A percentile compares a stretch with the other conserved stretches of the same genome.
phyloP scores from a whole-genome alignment of 108 stramenopile genomes.

The Heterococcus sp. region DNA sequence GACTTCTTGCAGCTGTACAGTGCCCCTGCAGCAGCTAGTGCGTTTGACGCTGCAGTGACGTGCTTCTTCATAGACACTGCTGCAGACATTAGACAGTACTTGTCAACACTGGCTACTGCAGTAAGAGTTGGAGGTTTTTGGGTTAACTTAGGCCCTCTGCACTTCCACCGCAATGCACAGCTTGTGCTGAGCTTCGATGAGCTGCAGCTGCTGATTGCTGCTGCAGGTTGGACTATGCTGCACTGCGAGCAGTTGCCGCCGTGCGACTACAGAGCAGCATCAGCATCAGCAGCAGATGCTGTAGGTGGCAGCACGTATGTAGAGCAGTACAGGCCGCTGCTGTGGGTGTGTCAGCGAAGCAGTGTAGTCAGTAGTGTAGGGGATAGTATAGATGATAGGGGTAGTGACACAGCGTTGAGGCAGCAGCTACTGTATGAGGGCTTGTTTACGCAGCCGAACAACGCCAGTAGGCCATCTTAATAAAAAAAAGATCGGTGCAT shows the following conservation, averaged over 20 bases:
- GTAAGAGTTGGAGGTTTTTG: slow-evolving; percentile 80
- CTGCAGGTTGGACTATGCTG: neutral
- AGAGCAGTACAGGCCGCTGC: neutral
- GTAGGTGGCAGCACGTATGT: neutral
- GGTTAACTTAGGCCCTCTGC: slow-evolving; percentile 86
- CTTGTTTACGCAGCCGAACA: too few species aligned
- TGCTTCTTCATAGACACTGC: neutral
- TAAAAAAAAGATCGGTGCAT: too few species aligned
- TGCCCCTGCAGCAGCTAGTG: neutral
- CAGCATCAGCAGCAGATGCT: too few species aligned
- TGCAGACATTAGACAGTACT: slow-evolving; percentile 60
- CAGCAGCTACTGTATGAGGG: too few species aligned
- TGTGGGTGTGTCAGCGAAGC: too few species aligned
- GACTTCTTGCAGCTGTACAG: neutral
- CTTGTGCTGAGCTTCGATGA: neutral
- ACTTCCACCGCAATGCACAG: slow-evolving; percentile 64
- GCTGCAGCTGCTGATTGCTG: neutral
- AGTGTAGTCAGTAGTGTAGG: too few species aligned
- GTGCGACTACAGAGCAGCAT: neutral
- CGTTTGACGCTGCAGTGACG: neutral
- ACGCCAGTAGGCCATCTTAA: too few species aligned
- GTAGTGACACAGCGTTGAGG: too few species aligned
- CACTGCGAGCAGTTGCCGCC: neutral
- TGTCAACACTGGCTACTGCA: slow-evolving; percentile 75
- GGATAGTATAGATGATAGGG: too few species aligned